A percentile compares a stretch with the other conserved stretches of the same genome.
Conservation (phyloP, 78 protist genomes). For the Monosiga brevicollis region DNA sequence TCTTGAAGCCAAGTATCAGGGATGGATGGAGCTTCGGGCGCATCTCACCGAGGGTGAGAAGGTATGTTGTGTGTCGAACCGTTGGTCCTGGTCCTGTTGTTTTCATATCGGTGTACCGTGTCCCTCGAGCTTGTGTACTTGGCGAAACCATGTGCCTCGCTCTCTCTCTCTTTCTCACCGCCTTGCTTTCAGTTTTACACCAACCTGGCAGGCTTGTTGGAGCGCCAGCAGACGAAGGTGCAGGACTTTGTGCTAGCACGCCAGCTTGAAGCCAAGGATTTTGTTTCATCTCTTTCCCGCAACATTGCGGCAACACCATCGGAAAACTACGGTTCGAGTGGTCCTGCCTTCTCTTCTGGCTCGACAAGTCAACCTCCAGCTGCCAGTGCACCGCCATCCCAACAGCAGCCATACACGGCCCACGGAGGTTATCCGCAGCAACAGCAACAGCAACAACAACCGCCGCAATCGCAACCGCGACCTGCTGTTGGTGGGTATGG, state of each 20-base stretch:
- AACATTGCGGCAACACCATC: background rate
- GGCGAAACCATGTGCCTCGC: too few relatives aligned
- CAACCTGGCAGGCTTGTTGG: background rate
- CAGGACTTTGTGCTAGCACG: background rate
- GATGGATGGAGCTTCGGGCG: background rate
- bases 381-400: background rate
- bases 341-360: background rate
- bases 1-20: background rate
- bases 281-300: background rate
- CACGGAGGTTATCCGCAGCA: background rate
- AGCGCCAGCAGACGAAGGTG: background rate
- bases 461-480: too few relatives aligned
- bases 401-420: background rate
- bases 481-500: too few relatives aligned
- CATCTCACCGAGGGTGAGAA: background rate
- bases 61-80: too few relatives aligned
- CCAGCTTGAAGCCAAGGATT: background rate
- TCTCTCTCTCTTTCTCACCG: too few relatives aligned
- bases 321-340: background rate
- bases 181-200: background rate
- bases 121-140: too few relatives aligned
- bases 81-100: too few relatives aligned
- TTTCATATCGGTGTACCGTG: too few relatives aligned
- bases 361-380: background rate
- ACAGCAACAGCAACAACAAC: background rate